Evolutionary conservation across 768 basidiomycete species (phyloP), one percentile per base, ranked within the genome.

Genomic region (Suillus plorans): DNA sequence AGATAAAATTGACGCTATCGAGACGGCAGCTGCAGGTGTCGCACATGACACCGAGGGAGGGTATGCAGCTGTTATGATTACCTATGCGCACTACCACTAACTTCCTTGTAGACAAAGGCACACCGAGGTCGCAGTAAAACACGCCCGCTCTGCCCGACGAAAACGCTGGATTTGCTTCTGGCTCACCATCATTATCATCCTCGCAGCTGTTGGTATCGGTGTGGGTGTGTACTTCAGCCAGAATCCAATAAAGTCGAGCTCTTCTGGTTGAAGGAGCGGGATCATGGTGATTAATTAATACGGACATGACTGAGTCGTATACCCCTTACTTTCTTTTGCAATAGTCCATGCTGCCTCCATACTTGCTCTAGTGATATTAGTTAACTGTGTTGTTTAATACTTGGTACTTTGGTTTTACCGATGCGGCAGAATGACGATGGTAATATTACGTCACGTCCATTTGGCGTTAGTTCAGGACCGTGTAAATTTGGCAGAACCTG

Each of bases 81-180:
- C 25, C 18, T 59, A 31, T 42, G 28, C 18, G 25, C 34, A 55
- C 28, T 12, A 3, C 9, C n/a, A 61, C 31, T 28, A 60, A 31
- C 25, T 59, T 41, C 55, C 31, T 44, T 36, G 13, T 60, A 94
- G 92, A 45, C 71, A 86, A 45, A 74, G 82, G 55, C 82, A 92
- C 63, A 90, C 89, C 10, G 83, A 85, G 56, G 79, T 81, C 53
- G 94, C 94, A 1, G 88, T 93, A 49, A 77, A 81, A 50, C 86
- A 85, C 66, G 91, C 91, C 1, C 81, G 88, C 14, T 76, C 81
- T 31, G 91, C 92, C 10, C 85, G 95, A 64, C 87, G 86, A 72
- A 93, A 89, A 78, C 87, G 93, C 66, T 93, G 91, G 91, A 91
- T 91, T 78, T 95, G 92, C 77, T 94, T 95, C 76, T 78, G 83